phyloP scores from a whole-genome alignment of 805 yeast genomes.

The Lipomyces chichibuensis region DNA sequence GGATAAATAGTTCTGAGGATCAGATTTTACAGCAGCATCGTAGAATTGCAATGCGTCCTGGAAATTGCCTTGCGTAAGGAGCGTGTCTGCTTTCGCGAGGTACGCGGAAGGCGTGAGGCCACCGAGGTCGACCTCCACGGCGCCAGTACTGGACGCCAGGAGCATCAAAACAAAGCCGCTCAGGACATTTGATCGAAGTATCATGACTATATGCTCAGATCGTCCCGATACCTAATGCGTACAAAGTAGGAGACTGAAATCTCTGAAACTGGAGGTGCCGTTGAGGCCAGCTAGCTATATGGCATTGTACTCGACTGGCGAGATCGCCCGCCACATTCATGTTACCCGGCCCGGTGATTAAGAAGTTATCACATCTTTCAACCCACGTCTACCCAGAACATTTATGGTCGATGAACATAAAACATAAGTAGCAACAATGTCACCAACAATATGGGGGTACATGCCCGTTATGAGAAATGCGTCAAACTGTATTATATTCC shows the following conservation, averaged over 20 bases:
- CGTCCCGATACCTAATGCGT: not conserved
- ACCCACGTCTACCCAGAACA: too few relatives aligned
- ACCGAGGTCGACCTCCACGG: not conserved
- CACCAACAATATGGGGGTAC: too few relatives aligned
- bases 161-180: not conserved
- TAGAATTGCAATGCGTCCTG: conserved; percentile 34
- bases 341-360: too few relatives aligned
- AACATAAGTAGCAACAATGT: too few relatives aligned
- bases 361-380: too few relatives aligned
- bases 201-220: not conserved
- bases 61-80: conserved; percentile 31
- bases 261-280: not conserved
- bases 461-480: too few relatives aligned
- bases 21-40: conserved; percentile 40
- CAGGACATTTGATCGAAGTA: not conserved
- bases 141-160: not conserved
- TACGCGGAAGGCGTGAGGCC: conserved; percentile 16
- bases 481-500: too few relatives aligned
- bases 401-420: too few relatives aligned
- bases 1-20: conserved; percentile 41
- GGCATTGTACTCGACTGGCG: too few relatives aligned
- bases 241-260: not conserved
- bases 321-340: too few relatives aligned
- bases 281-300: not conserved
- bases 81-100: conserved; percentile 30